Percentiles rank a stretch among this genome's conserved stretches.
These are phyloP conservation scores for Blastobotrys apis DNA, from an alignment of 1,139 yeast genomes.

Conservation along the genomic window DNA sequence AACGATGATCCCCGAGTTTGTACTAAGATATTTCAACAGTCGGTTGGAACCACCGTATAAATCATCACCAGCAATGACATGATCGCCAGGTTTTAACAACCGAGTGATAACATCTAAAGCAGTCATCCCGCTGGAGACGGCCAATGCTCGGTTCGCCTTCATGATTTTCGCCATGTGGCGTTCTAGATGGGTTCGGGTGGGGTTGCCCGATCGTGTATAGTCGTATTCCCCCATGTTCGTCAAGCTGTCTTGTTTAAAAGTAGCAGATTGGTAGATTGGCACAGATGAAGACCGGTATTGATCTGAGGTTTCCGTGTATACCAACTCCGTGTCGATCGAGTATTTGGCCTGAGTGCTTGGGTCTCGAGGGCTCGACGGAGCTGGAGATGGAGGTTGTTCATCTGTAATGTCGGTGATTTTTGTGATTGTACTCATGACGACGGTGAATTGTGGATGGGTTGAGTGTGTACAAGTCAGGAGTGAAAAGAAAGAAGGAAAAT, in stretches of 20 bases:
- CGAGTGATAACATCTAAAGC: conserved; percentile 81
- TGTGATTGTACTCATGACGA: conserved; percentile 15
- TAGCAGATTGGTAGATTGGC: conserved; percentile 89
- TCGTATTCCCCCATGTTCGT: conserved; percentile 81
- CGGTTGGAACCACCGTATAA: conserved; percentile 91
- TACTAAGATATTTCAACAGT: conserved; percentile 65
- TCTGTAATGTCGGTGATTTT: not conserved
- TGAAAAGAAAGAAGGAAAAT: not conserved
- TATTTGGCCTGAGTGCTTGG: conserved; percentile 21
- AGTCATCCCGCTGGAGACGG: conserved; percentile 90
- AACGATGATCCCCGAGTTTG: conserved; percentile 63
- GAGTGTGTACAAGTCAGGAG: not conserved
- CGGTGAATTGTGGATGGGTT: not conserved
- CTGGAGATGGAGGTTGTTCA: conserved; percentile 37
- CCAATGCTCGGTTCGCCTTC: conserved; percentile 67
- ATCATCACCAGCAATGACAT: conserved; percentile 89
- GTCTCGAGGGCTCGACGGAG: conserved; percentile 36
- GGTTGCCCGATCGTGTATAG: conserved; percentile 92
- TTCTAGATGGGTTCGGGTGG: conserved; percentile 79
- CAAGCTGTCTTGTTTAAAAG: conserved; percentile 78
- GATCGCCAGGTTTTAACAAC: conserved; percentile 69
- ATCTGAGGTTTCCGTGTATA: conserved; percentile 61
- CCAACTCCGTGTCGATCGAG: conserved; percentile 68
- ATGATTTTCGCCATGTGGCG: conserved; percentile 71
- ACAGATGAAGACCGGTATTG: conserved; percentile 78